phyloP scores from a whole-genome alignment of 257 asterid genomes.

The Ophiorrhiza pumila region DNA sequence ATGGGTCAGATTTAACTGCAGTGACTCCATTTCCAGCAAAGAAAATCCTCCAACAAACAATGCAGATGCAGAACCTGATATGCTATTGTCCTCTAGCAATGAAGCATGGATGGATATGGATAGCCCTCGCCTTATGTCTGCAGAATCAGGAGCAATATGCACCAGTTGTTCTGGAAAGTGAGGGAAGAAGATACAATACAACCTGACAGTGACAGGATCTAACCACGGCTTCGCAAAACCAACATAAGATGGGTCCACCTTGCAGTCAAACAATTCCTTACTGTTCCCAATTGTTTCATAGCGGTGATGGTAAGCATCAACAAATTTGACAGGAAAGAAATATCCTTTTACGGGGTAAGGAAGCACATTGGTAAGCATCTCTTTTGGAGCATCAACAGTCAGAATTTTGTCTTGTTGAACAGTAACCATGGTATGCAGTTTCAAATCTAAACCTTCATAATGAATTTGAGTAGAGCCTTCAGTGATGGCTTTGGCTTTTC shows the following conservation, averaged over 20 bases:
- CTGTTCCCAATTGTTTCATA: constrained; percentile 29
- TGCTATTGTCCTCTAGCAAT: constrained; percentile 39
- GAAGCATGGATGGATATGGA: constrained; percentile 60
- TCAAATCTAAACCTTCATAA: constrained; percentile 42
- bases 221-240: constrained; percentile 72
- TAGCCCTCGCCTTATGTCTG: constrained; percentile 30
- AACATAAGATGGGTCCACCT: constrained; percentile 56
- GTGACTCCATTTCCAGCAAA: constrained; percentile 47
- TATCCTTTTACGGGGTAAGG: constrained; percentile 71
- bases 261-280: constrained; percentile 43
- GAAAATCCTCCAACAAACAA: constrained; percentile 72
- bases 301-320: constrained; percentile 25
- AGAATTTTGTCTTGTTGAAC: constrained; percentile 52
- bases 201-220: constrained; percentile 48
- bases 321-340: constrained; percentile 51
- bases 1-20: constrained; percentile 52
- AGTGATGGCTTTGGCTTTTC: constrained; percentile 68
- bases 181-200: constrained; percentile 73
- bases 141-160: constrained; percentile 31
- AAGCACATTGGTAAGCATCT: constrained; percentile 66
- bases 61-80: constrained; percentile 74
- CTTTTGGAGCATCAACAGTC: constrained; percentile 60
- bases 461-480: constrained; percentile 57
- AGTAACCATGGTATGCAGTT: constrained; percentile 61
- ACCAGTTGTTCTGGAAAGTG: constrained; percentile 64